phyloP scores from a whole-genome alignment of 805 yeast species.

The Blastobotrys mokoenaii region DNA sequence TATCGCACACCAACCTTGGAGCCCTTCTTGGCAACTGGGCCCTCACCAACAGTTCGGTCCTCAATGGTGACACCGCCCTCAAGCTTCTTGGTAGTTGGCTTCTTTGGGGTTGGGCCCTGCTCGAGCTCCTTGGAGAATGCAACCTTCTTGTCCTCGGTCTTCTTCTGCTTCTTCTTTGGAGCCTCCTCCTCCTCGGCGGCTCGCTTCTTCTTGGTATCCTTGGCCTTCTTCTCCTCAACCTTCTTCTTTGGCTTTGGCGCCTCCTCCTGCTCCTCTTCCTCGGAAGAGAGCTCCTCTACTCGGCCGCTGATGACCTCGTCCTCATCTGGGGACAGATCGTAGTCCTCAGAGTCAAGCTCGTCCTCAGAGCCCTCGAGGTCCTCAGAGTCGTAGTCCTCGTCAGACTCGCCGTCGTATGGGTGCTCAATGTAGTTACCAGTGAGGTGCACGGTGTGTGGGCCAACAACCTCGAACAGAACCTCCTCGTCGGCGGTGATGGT shows the following conservation, averaged over 20 bases:
- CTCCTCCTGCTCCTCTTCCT: constrained; percentile 53
- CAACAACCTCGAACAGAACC: constrained; percentile 88
- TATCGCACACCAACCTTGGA: constrained; percentile 93
- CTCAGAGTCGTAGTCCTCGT: constrained; percentile 38
- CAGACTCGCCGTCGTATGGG: constrained; percentile 70
- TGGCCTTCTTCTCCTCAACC: constrained; percentile 31
- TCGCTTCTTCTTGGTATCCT: constrained; percentile 31
- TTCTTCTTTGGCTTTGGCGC: constrained; percentile 36
- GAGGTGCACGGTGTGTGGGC: constrained; percentile 87
- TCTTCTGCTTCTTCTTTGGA: constrained; percentile 26
- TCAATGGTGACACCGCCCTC: constrained; percentile 91
- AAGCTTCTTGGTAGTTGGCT: constrained; percentile 55
- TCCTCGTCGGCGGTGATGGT: constrained; percentile 92
- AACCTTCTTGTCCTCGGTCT: constrained; percentile 57
- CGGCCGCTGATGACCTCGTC: constrained; percentile 21
- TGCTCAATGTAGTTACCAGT: constrained; percentile 95
- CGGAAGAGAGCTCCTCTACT: constrained; percentile 42
- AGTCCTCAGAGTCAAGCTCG: constrained; percentile 25
- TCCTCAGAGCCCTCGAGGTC: constrained; percentile 27
- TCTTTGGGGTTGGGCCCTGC: constrained; percentile 71
- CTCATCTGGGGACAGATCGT: constrained; percentile 29
- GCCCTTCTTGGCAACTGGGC: constrained; percentile 80
- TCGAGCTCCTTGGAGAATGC: constrained; percentile 86
- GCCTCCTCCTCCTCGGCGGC: constrained; percentile 24
- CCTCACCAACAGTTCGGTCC: constrained; percentile 85